phyloP scores from a whole-genome alignment of 441 rosid genomes.

The Gossypium schwendimanii region DNA sequence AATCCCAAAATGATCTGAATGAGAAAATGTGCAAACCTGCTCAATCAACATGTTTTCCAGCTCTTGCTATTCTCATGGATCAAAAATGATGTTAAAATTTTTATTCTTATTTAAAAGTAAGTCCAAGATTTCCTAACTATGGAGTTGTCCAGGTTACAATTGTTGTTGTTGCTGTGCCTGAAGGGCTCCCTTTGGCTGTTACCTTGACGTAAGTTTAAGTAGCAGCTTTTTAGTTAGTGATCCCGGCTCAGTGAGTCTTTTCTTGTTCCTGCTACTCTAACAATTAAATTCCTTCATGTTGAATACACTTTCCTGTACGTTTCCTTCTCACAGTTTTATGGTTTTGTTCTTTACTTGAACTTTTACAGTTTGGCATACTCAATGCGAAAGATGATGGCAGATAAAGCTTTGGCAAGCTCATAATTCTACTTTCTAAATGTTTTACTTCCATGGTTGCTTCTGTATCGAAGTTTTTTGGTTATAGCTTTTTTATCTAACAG shows the following conservation, averaged over 20 bases:
- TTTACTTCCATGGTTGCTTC: background rate
- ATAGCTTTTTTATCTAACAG: conserved; percentile 17
- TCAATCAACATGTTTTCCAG: background rate
- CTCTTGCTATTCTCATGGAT: background rate
- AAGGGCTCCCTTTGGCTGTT: conserved; percentile 98
- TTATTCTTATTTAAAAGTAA: background rate
- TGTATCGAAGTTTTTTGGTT: conserved; percentile 13
- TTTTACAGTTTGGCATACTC: conserved; percentile 79
- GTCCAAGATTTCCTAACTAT: conserved; percentile 14
- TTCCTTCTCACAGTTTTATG: conserved; percentile 3
- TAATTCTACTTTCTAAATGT: conserved; percentile 13
- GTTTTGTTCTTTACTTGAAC: conserved; percentile 4
- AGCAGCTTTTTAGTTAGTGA: background rate
- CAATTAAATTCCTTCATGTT: conserved; percentile 11
- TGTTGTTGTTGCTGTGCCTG: conserved; percentile 98
- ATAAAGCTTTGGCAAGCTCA: conserved; percentile 77
- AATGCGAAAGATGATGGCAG: conserved; percentile 96
- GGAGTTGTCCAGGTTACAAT: conserved; percentile 67
- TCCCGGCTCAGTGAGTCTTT: background rate
- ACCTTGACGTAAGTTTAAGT: conserved; percentile 77
- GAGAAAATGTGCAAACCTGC: background rate
- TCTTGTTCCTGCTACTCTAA: conserved; percentile 1
- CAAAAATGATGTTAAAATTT: background rate
- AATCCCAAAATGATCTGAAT: background rate
- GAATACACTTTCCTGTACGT: background rate